Conservation (phyloP, 768 basidiomycete species). For the Baorangia bicolor region DNA sequence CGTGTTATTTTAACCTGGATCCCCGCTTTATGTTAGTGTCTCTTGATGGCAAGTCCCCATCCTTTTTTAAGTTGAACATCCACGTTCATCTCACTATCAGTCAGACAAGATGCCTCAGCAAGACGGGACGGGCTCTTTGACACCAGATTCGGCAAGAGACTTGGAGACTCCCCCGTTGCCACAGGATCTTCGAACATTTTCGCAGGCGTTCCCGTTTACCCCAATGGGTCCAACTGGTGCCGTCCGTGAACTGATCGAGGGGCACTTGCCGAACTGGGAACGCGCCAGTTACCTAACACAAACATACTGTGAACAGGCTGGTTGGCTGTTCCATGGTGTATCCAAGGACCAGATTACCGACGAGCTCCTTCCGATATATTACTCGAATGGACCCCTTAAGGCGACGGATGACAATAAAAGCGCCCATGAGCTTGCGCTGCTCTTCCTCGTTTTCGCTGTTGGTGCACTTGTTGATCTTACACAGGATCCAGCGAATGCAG, state of each 20-base stretch:
- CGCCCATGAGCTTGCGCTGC: constrained; percentile 48
- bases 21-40: constrained; percentile 25
- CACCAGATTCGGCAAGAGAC: constrained; percentile 29
- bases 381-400: constrained; percentile 26
- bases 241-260: constrained; percentile 49
- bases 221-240: constrained; percentile 49
- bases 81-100: constrained; percentile 19
- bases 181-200: constrained; percentile 45
- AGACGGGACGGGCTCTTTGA: constrained; percentile 16
- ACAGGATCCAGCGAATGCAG: constrained; percentile 29
- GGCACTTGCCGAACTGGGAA: constrained; percentile 53
- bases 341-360: constrained; percentile 44
- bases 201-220: constrained; percentile 63
- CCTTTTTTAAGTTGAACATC: background rate
- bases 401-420: constrained; percentile 40
- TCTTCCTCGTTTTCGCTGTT: constrained; percentile 52
- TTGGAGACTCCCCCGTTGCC: constrained; percentile 31
- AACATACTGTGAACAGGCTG: constrained; percentile 46
- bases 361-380: constrained; percentile 43
- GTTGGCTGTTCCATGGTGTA: constrained; percentile 53
- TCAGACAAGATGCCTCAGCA: constrained; percentile 21
- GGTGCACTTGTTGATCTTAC: constrained; percentile 46
- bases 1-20: constrained; percentile 8
- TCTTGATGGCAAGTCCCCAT: constrained; percentile 30
- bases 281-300: constrained; percentile 46